Evolutionary conservation across 192 early-diverging fungal species (phyloP), one percentile per base, ranked within the genome.

Genomic region (Linnemannia elongata): DNA sequence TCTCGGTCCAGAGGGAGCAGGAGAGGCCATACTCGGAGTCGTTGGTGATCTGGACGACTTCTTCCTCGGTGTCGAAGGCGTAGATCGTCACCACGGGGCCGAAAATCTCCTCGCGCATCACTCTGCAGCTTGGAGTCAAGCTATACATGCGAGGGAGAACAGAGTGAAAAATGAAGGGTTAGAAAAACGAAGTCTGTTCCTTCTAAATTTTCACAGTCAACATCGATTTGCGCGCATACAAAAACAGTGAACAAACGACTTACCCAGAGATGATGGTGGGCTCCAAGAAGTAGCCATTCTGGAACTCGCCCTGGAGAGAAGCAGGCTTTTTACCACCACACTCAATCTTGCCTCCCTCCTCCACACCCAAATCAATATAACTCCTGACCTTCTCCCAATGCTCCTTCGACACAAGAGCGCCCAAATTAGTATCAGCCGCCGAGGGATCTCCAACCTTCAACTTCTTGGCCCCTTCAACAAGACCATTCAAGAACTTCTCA

Each of bases 41-140:
- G 79, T 97, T 97, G 41, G 95, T 93, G 38, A 90, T 86, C 35
- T 88, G 75, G 20, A 97, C 83, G 30, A 85, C 96, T 70, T 97
- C 94, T 13, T 94, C 94, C 79, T 95, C 93, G 8, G 93, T 95
- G 55, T 94, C 90, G 72, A 97, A 97, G 1, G 94, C 90, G 70
- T 90, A 82, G 33, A 97, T 88, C 33, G 92, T 91, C 33, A 96
- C 94, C 18, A 97, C 96, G n/a, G 95, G 96, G 27, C 95, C 95
- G 91, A 97, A 97, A 36, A 96, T 96, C 81, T 97, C 95, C 83
- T 97, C 95, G 60, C 94, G 93, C 77, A 90, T 91, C 33, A 88
- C 83, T 13, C 92, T 80, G 41, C 81, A 82, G 27, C 71, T 63
- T 12, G 89, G 86, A 1, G 82, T 79, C 36, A 91, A 41, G 0